Evolutionary conservation across 2,329 filamentous ascomycete genomes (phyloP), one percentile per base, ranked within the genome.

Genomic region (Epichloe baconii): DNA sequence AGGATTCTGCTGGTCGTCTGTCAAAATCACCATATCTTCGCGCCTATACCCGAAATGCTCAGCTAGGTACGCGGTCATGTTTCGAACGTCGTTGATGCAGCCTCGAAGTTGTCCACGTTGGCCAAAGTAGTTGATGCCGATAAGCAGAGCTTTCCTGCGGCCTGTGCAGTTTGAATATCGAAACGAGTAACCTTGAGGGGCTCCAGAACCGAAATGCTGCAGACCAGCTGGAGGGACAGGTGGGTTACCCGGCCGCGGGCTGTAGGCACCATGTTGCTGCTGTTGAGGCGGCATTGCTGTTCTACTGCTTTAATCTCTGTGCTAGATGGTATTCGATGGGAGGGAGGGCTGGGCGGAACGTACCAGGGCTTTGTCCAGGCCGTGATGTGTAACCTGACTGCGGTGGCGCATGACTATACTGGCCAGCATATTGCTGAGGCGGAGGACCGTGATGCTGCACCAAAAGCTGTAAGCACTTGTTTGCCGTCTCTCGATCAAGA

Each of bases 71-170:
- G 79, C 78, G 21, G 89, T 95, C 88, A 97, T 95, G 72, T 96
- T 96, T 70, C 90, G 87, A 43, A 96, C 91, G 65, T 97, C 91
- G 64, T 97, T 96, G 73, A 96, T 96, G 64, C 91, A 97, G 44
- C 91, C 91, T 52, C 89, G 78, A 46, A 96, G 75, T 73, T 96
- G 87, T 31, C 90, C 90, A 52, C 87, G 82, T 70, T 96, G 90
- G 48, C 86, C 83, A 64, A 96, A 96, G 70, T 97, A 96, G 71
- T 96, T 96, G 74, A 96, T 95, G 51, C 91, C 91, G 59, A 96
- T 91, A 54, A 97, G 70, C 34, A 96, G 72, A 4, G 90, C 91
- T 71, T 96, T 96, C 64, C 90, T 77, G 60, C 83, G 81, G 44
- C 90, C 91, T 5, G 86, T 94, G 66, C 90, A 97, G 58, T 85